A percentile compares a stretch with the other conserved stretches of the same genome.
Evolutionary conservation across 352 stramenopile genomes (phyloP).

Genomic region (Albugo laibachii): DNA sequence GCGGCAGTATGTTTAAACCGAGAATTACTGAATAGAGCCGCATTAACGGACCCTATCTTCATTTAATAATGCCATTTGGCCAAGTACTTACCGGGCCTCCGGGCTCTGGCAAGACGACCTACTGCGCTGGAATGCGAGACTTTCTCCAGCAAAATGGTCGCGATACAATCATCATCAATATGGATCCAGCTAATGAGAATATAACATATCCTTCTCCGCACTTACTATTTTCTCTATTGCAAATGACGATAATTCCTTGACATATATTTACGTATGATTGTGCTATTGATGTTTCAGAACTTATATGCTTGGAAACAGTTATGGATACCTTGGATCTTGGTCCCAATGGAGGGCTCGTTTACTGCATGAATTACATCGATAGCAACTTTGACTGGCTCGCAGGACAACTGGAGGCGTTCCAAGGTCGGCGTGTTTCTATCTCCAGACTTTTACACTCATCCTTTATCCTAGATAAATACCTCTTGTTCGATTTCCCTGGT

Average conservation of each 20-base stretch:
- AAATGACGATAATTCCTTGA: no score
- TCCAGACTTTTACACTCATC: not conserved
- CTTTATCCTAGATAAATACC: slow-evolving; percentile 80
- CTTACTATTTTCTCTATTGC: not conserved
- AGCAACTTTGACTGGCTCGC: slow-evolving; percentile 97
- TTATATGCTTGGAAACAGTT: slow-evolving; percentile 90
- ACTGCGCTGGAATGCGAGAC: slow-evolving; percentile 96
- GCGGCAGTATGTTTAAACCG: no score
- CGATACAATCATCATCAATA: slow-evolving; percentile 86
- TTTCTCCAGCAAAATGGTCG: slow-evolving; percentile 53
- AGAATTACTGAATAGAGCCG: not conserved
- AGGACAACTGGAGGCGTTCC: slow-evolving; percentile 67
- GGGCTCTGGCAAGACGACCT: slow-evolving; percentile 93
- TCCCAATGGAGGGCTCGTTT: slow-evolving; percentile 94
- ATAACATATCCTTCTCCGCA: slow-evolving; percentile 16
- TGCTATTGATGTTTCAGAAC: slow-evolving; percentile 87
- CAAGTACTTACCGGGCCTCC: slow-evolving; percentile 56
- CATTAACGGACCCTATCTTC: not conserved
- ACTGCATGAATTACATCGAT: slow-evolving; percentile 99
- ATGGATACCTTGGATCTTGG: slow-evolving; percentile 90
- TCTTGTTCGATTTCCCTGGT: slow-evolving; percentile 97
- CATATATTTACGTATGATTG: slow-evolving; percentile 19
- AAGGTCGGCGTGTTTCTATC: slow-evolving; percentile 9
- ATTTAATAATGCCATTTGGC: slow-evolving; percentile 34
- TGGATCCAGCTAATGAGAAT: slow-evolving; percentile 95